These are phyloP conservation scores for Kwoniella shivajii DNA, from an alignment of 1,284 basidiomycete genomes.

Conservation along the genomic window DNA sequence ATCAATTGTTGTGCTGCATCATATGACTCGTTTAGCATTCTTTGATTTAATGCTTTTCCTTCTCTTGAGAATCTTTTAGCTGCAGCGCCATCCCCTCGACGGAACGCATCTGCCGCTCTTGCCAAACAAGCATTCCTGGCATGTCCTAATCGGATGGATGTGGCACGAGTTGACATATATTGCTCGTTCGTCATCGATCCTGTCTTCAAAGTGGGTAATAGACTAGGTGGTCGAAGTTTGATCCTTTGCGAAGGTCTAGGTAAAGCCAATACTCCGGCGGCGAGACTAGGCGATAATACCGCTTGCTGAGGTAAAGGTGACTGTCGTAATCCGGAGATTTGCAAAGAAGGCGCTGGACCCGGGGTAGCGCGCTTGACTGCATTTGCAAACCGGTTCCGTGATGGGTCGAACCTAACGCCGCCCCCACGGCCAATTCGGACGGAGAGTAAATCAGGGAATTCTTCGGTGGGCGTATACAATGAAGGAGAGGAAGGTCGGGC, in stretches of 20 bases:
- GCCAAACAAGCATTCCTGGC: constrained; percentile 93
- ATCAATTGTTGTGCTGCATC: constrained; percentile 77
- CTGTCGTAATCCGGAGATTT: constrained; percentile 38
- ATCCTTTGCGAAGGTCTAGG: constrained; percentile 81
- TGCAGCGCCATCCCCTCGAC: constrained; percentile 87
- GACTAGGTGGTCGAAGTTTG: constrained; percentile 74
- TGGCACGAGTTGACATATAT: constrained; percentile 83
- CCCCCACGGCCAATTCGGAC: constrained; percentile 46
- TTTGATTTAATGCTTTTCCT: constrained; percentile 86
- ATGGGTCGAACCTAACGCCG: constrained; percentile 62
- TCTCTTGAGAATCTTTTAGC: constrained; percentile 92
- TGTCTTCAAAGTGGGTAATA: constrained; percentile 85
- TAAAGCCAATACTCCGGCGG: constrained; percentile 53
- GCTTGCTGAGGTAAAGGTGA: constrained; percentile 23
- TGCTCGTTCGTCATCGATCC: constrained; percentile 74
- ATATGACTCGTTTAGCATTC: constrained; percentile 81
- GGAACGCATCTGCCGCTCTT: constrained; percentile 91
- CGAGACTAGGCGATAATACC: constrained; percentile 40
- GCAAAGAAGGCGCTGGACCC: constrained; percentile 25
- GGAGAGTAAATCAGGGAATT: constrained; percentile 73
- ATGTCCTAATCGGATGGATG: constrained; percentile 85
- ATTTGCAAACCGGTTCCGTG: constrained; percentile 76
- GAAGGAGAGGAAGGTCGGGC: constrained; percentile 39
- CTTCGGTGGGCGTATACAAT: constrained; percentile 60
- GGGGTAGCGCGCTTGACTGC: constrained; percentile 51